Conservation (phyloP, 805 yeast genomes). For the Monosporozyma siamensis region DNA sequence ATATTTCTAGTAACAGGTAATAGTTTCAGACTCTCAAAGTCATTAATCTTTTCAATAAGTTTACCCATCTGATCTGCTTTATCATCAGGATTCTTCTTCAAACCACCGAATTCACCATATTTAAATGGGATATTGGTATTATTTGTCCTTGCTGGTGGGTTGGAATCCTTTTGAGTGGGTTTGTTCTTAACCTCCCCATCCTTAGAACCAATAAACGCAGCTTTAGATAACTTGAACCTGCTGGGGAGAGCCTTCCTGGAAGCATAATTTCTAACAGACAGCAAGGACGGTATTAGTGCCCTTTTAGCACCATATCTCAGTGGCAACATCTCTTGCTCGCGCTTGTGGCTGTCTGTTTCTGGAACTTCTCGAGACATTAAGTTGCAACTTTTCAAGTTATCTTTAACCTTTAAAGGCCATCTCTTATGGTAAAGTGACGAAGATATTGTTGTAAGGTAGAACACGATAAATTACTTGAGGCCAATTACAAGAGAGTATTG, state of each 20-base stretch:
- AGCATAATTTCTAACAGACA: not conserved
- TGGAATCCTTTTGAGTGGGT: not conserved
- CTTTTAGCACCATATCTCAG: too few relatives aligned
- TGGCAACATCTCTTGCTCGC: not conserved
- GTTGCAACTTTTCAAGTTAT: too few relatives aligned
- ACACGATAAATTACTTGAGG: too few relatives aligned
- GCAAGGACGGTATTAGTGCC: not conserved
- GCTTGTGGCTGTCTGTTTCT: too few relatives aligned
- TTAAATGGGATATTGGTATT: constrained; percentile 18
- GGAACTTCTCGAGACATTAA: too few relatives aligned
- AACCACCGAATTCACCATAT: constrained; percentile 43
- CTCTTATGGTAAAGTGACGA: too few relatives aligned
- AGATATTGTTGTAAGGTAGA: too few relatives aligned
- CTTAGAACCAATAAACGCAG: not conserved
- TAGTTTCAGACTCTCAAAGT: constrained; percentile 59
- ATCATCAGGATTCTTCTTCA: constrained; percentile 33
- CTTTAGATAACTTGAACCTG: constrained; percentile 1
- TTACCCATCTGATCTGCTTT: constrained; percentile 25
- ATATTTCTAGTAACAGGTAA: constrained; percentile 58
- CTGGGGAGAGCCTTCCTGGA: not conserved
- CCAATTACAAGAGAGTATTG: too few relatives aligned
- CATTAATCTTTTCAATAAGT: constrained; percentile 42
- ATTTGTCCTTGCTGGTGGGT: not conserved
- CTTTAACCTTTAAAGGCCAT: not conserved
- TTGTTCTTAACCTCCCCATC: not conserved